phyloP scores from a whole-genome alignment of 2,329 filamentous ascomycete species.

The Phaeosphaeriaceae sp. region DNA sequence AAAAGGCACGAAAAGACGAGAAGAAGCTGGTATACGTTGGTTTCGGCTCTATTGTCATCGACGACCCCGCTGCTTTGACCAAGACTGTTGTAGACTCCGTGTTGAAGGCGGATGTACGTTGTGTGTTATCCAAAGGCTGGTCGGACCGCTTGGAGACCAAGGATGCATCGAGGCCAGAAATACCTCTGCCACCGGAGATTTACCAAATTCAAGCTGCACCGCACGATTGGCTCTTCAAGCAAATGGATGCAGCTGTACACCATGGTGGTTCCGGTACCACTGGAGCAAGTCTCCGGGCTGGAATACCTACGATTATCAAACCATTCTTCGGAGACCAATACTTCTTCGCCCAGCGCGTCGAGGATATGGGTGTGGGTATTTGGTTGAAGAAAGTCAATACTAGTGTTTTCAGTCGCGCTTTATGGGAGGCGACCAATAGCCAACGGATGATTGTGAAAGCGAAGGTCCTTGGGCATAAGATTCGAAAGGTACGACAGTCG shows the following conservation, averaged over 20 bases:
- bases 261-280: slow-evolving; percentile 96
- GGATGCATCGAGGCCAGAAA: slow-evolving; percentile 65
- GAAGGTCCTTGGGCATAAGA: slow-evolving; percentile 79
- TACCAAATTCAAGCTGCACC: slow-evolving; percentile 88
- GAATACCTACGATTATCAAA: slow-evolving; percentile 91
- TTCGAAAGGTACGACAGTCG: slow-evolving; percentile 72
- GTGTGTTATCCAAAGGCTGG: slow-evolving; percentile 96
- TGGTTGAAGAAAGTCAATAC: slow-evolving; percentile 88
- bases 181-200: slow-evolving; percentile 79
- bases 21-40: slow-evolving; percentile 98
- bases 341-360: slow-evolving; percentile 89
- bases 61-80: slow-evolving; percentile 86
- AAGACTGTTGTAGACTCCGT: slow-evolving; percentile 94
- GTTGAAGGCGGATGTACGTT: slow-evolving; percentile 87
- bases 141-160: slow-evolving; percentile 77
- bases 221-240: slow-evolving; percentile 94
- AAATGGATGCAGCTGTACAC: slow-evolving; percentile 93
- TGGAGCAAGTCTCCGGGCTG: slow-evolving; percentile 87
- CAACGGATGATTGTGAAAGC: slow-evolving; percentile 93
- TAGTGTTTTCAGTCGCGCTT: slow-evolving; percentile 80
- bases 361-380: slow-evolving; percentile 91
- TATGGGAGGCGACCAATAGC: slow-evolving; percentile 91
- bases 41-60: slow-evolving; percentile 94
- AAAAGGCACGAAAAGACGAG: slow-evolving; percentile 76
- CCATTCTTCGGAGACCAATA: slow-evolving; percentile 98